These are phyloP conservation scores for Gonium pectorale DNA, from an alignment of 139 green algal genomes.

Conservation along the genomic window DNA sequence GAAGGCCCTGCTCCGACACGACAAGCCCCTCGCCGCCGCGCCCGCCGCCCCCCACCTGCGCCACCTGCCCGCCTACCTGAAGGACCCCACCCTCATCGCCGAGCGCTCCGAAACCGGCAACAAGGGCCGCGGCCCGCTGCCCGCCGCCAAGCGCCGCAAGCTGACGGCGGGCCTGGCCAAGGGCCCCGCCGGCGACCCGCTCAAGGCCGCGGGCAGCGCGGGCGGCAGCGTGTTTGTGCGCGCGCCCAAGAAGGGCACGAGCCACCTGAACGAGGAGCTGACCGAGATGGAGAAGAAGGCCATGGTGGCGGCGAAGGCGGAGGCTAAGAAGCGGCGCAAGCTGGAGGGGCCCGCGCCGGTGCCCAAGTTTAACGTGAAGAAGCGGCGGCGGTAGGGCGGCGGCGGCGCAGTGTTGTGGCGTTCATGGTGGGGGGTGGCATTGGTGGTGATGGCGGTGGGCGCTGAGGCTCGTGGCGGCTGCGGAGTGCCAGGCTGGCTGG, in stretches of 20 bases:
- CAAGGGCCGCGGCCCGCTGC: not conserved
- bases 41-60: constrained; percentile 78
- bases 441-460: no score
- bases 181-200: constrained; percentile 24
- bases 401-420: no score
- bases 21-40: constrained; percentile 77
- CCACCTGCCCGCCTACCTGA: constrained; percentile 84
- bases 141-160: constrained; percentile 8
- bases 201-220: constrained; percentile 38
- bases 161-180: constrained; percentile 7
- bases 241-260: constrained; percentile 43
- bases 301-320: constrained; percentile 25
- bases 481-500: no score
- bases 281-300: constrained; percentile 58
- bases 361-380: constrained; percentile 38
- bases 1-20: constrained; percentile 83
- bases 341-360: constrained; percentile 18
- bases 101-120: constrained; percentile 29
- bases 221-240: constrained; percentile 46
- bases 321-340: constrained; percentile 53
- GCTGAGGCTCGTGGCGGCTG: no score
- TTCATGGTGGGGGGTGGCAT: no score
- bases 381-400: constrained; percentile 22
- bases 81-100: constrained; percentile 44
- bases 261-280: constrained; percentile 51